Evolutionary conservation across 345 rosid genomes (phyloP).

Genomic region (Kandelia obovata): DNA sequence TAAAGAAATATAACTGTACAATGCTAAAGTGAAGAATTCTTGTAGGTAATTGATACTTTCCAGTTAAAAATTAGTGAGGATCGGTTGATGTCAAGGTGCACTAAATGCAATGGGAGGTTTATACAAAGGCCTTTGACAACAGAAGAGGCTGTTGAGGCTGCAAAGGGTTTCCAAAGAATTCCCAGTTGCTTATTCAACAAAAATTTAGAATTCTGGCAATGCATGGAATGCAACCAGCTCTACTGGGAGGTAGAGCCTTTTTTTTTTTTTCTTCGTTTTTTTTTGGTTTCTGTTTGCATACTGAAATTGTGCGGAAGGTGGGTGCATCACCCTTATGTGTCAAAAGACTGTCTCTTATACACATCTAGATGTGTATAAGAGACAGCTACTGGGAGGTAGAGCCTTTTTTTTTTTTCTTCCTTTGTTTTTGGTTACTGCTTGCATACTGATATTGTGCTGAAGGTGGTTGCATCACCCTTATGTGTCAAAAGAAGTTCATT

Average conservation of each 20-base stretch:
- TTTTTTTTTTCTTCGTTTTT: neutral
- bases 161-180: slow-evolving; percentile 89
- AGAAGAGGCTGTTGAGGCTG: slow-evolving; percentile 90
- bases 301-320: too few species aligned
- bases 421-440: too few species aligned
- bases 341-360: too few species aligned
- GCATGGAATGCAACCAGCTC: slow-evolving; percentile 91
- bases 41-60: slow-evolving; percentile 72
- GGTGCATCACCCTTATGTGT: too few species aligned
- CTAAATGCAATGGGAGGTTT: slow-evolving; percentile 90
- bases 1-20: neutral
- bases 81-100: slow-evolving; percentile 88
- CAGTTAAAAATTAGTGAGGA: slow-evolving; percentile 62
- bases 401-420: neutral
- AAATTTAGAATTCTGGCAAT: slow-evolving; percentile 90
- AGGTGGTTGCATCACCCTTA: too few species aligned
- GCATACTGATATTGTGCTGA: too few species aligned
- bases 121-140: slow-evolving; percentile 73
- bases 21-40: slow-evolving; percentile 12
- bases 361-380: too few species aligned
- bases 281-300: too few species aligned
- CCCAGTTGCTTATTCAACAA: slow-evolving; percentile 81
- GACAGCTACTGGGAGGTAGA: slow-evolving; percentile 98
- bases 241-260: slow-evolving; percentile 80
- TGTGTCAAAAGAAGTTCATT: too few species aligned